Conservation (phyloP, 371 early-diverging fungal genomes). For the Mortierella sp. region DNA sequence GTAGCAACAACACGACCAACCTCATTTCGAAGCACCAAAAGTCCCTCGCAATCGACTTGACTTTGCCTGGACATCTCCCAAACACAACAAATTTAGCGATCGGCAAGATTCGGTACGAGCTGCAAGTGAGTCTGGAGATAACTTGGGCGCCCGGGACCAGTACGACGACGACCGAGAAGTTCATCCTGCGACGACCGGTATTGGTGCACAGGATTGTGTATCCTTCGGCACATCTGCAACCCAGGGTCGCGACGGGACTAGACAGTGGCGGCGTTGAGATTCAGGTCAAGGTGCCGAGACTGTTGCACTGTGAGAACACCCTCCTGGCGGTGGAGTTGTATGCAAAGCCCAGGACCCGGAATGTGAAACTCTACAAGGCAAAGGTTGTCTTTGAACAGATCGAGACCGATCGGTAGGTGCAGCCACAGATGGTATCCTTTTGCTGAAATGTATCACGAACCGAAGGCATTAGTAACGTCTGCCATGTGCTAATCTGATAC, state of each 20-base stretch:
- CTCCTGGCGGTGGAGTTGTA: constrained; percentile 50
- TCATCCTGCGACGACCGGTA: constrained; percentile 42
- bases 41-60: constrained; percentile 43
- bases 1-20: background rate
- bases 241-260: constrained; percentile 37
- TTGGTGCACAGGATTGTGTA: constrained; percentile 51
- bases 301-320: constrained; percentile 52
- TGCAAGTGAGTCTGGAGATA: constrained; percentile 42
- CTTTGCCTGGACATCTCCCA: constrained; percentile 49
- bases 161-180: constrained; percentile 22
- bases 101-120: constrained; percentile 54
- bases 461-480: too few relatives aligned
- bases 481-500: too few relatives aligned
- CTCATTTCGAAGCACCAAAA: constrained; percentile 22
- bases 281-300: constrained; percentile 47
- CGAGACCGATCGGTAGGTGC: constrained; percentile 51
- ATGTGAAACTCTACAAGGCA: constrained; percentile 45
- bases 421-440: too few relatives aligned
- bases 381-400: constrained; percentile 56
- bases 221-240: constrained; percentile 49
- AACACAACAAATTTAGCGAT: constrained; percentile 34
- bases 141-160: constrained; percentile 36
- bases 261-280: constrained; percentile 57
- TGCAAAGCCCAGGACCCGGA: constrained; percentile 50
- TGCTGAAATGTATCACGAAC: too few relatives aligned